Evolutionary conservation across 1,139 yeast species (phyloP).

Genomic region (Hyphopichia fennica): DNA sequence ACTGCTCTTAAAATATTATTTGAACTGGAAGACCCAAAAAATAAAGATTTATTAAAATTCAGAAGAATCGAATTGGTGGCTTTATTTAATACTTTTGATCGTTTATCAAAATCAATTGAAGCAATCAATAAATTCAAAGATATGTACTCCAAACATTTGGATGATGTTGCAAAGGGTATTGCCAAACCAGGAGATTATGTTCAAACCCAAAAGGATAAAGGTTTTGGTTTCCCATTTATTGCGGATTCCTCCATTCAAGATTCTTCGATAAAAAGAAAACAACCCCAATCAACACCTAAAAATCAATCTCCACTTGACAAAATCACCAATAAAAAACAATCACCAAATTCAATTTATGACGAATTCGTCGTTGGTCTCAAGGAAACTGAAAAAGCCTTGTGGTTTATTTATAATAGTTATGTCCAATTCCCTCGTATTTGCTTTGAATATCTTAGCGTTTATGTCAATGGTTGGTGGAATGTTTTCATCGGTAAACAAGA

Average conservation of each 20-base stretch:
- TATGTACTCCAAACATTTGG: constrained; percentile 47
- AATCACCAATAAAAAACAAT: constrained; percentile 12
- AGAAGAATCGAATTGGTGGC: constrained; percentile 89
- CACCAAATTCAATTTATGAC: constrained; percentile 16
- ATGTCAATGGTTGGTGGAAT: constrained; percentile 67
- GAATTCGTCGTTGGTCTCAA: constrained; percentile 55
- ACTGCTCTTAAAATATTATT: constrained; percentile 89
- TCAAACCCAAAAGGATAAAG: constrained; percentile 21
- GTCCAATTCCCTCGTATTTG: constrained; percentile 65
- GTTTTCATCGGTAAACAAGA: constrained; percentile 60
- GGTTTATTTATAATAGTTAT: constrained; percentile 69
- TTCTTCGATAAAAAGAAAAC: not conserved
- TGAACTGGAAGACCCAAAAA: constrained; percentile 59
- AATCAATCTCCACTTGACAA: constrained; percentile 2
- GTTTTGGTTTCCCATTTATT: constrained; percentile 45
- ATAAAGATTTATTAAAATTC: constrained; percentile 49
- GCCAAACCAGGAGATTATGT: constrained; percentile 47
- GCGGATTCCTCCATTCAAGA: constrained; percentile 10
- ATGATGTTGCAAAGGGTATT: constrained; percentile 40
- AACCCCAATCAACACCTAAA: constrained; percentile 1
- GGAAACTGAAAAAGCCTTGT: constrained; percentile 63
- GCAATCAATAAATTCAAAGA: constrained; percentile 71
- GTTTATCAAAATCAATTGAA: constrained; percentile 80
- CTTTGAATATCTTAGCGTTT: constrained; percentile 48
- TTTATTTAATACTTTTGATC: constrained; percentile 85